phyloP scores from a whole-genome alignment of 495 filamentous ascomycete species.

The Talaromyces stipitatus region DNA sequence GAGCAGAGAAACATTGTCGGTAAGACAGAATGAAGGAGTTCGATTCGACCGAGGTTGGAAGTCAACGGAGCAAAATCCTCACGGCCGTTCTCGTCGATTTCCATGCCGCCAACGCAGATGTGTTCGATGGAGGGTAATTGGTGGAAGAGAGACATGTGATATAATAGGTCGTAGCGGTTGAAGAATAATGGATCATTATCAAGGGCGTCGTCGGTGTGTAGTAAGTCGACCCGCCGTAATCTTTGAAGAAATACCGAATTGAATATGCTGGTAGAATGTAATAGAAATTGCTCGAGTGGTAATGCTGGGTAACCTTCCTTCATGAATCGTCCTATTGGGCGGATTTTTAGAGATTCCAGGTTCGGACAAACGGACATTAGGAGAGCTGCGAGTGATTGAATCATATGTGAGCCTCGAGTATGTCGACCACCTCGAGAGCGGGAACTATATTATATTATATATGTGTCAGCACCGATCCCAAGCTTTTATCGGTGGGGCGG shows the following conservation, averaged over 20 bases:
- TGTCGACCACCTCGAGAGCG: background rate
- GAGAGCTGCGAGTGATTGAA: slow-evolving; percentile 18
- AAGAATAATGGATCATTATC: slow-evolving; percentile 3
- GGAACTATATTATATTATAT: background rate
- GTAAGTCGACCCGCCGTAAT: slow-evolving; percentile 3
- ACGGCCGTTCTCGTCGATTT: slow-evolving; percentile 1
- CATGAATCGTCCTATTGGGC: slow-evolving; percentile 5
- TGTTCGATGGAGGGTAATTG: slow-evolving; percentile 19
- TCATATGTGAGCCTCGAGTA: slow-evolving; percentile 8
- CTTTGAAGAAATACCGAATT: background rate
- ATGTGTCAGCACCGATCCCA: background rate
- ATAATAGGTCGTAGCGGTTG: slow-evolving; percentile 6
- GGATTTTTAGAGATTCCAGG: slow-evolving; percentile 14
- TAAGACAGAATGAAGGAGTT: slow-evolving; percentile 13
- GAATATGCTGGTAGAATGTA: background rate
- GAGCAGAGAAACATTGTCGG: slow-evolving; percentile 6
- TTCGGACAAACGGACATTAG: slow-evolving; percentile 20
- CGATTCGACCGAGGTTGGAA: slow-evolving; percentile 15
- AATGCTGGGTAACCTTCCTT: slow-evolving; percentile 1
- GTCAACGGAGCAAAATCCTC: background rate
- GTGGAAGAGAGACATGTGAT: slow-evolving; percentile 9
- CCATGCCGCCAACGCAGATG: slow-evolving; percentile 12
- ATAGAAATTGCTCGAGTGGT: slow-evolving; percentile 3
- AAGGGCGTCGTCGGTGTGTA: slow-evolving; percentile 5
- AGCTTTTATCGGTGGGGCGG: background rate